Percentiles rank a stretch among this genome's conserved stretches.
phyloP scores from a whole-genome alignment of 2,329 filamentous ascomycete species.

The Neonectria punicea region DNA sequence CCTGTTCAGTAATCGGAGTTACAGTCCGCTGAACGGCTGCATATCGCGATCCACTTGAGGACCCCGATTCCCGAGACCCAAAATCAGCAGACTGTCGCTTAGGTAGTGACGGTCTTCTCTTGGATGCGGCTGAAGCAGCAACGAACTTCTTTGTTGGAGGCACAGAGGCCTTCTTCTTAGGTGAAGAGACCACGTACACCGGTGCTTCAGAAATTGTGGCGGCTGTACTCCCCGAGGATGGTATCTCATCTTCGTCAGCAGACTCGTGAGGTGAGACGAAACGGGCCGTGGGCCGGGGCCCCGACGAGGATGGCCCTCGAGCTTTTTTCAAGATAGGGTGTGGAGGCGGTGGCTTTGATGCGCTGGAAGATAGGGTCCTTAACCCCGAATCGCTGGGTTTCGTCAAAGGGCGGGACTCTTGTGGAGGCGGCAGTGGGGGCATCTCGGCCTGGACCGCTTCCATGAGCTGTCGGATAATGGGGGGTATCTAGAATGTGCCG shows the following conservation, averaged over 20 bases:
- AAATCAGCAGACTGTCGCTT: conserved; percentile 53
- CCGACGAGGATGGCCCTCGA: conserved; percentile 62
- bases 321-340: conserved; percentile 71
- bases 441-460: conserved; percentile 35
- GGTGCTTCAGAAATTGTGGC: conserved; percentile 46
- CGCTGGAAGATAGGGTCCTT: conserved; percentile 51
- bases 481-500: conserved; percentile 40
- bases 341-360: conserved; percentile 57
- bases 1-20: conserved; percentile 44
- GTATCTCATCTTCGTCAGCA: conserved; percentile 55
- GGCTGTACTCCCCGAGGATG: conserved; percentile 55
- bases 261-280: conserved; percentile 66
- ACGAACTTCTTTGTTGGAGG: conserved; percentile 53
- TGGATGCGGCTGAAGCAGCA: conserved; percentile 55
- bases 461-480: conserved; percentile 45
- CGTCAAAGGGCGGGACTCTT: conserved; percentile 27
- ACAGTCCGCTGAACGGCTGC: conserved; percentile 38
- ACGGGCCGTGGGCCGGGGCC: conserved; percentile 68
- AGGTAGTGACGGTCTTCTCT: conserved; percentile 57
- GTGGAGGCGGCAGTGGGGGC: conserved; percentile 26
- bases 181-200: conserved; percentile 39
- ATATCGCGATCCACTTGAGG: conserved; percentile 38
- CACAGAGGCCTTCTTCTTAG: conserved; percentile 42
- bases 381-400: conserved; percentile 37
- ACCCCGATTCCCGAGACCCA: conserved; percentile 46